Evolutionary conservation across 805 yeast genomes (phyloP).

Genomic region (Kluyveromyces lactis): DNA sequence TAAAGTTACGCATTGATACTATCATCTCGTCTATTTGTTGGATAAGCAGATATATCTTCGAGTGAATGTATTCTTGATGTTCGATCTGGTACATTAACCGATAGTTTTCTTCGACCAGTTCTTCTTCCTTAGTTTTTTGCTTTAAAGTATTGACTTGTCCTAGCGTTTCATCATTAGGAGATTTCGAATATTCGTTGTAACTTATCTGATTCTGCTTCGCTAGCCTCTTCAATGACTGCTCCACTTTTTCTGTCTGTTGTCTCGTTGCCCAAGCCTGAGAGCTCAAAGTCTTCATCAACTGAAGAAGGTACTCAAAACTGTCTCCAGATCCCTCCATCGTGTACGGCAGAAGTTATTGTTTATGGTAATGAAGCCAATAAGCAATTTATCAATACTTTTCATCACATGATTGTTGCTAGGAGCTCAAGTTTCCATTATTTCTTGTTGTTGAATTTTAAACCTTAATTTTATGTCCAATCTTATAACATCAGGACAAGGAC

Average conservation of each 20-base stretch:
- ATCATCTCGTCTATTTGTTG: constrained; percentile 23
- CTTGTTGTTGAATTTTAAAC: background rate
- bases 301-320: constrained; percentile 24
- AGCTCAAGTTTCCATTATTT: background rate
- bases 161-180: constrained; percentile 11
- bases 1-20: constrained; percentile 21
- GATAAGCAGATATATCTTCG: constrained; percentile 18
- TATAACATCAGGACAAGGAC: no score
- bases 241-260: constrained; percentile 23
- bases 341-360: no score
- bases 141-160: constrained; percentile 9
- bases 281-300: constrained; percentile 18
- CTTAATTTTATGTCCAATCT: no score
- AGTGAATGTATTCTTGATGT: constrained; percentile 23
- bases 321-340: constrained; percentile 14
- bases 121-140: constrained; percentile 11
- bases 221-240: constrained; percentile 16
- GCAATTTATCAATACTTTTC: background rate
- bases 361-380: no score
- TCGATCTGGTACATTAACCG: constrained; percentile 22
- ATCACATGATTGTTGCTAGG: background rate
- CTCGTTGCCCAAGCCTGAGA: constrained; percentile 20
- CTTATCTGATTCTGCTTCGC: constrained; percentile 25
- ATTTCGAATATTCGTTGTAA: constrained; percentile 15
- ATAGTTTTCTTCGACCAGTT: constrained; percentile 21